These are phyloP conservation scores for Tylopilus vinaceipallidus DNA, from an alignment of 768 basidiomycete species.

Conservation along the genomic window DNA sequence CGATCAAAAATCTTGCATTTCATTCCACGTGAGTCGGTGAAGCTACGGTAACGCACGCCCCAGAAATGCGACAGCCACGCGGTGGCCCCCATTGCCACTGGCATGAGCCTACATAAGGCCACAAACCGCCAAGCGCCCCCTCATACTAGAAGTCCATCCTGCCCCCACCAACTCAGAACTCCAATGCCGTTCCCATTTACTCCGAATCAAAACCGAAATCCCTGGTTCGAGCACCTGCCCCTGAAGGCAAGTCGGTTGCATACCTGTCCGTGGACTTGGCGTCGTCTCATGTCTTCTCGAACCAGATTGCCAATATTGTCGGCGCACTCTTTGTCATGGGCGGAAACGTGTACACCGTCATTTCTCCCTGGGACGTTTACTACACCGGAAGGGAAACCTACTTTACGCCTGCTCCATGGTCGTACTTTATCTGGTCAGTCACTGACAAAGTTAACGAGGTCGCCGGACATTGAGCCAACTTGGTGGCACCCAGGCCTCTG, in stretches of 20 bases:
- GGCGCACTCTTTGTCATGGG: constrained; percentile 57
- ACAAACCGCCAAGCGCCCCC: constrained; percentile 10
- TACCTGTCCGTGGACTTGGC: too few relatives aligned
- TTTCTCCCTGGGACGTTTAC: constrained; percentile 50
- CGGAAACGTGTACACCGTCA: constrained; percentile 59
- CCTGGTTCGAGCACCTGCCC: constrained; percentile 48
- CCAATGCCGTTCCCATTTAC: constrained; percentile 27
- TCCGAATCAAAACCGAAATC: constrained; percentile 23
- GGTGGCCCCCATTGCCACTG: constrained; percentile 12
- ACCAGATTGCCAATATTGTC: constrained; percentile 52
- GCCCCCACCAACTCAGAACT: constrained; percentile 5
- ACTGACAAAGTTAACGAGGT: too few relatives aligned
- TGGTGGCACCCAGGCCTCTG: constrained; percentile 43
- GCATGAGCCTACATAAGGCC: constrained; percentile 27
- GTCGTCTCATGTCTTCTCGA: neutral
- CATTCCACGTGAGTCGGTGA: constrained; percentile 19
- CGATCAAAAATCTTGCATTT: constrained; percentile 15
- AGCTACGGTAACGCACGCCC: constrained; percentile 16
- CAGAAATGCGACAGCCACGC: constrained; percentile 28
- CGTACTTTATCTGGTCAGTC: constrained; percentile 59
- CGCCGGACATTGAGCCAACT: neutral
- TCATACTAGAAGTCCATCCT: constrained; percentile 11
- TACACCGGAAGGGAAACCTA: constrained; percentile 57
- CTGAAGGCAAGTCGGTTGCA: constrained; percentile 45
- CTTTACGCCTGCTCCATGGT: constrained; percentile 63